Evolutionary conservation across 768 basidiomycete species (phyloP).

Genomic region (Hemileccinum rubropunctum): DNA sequence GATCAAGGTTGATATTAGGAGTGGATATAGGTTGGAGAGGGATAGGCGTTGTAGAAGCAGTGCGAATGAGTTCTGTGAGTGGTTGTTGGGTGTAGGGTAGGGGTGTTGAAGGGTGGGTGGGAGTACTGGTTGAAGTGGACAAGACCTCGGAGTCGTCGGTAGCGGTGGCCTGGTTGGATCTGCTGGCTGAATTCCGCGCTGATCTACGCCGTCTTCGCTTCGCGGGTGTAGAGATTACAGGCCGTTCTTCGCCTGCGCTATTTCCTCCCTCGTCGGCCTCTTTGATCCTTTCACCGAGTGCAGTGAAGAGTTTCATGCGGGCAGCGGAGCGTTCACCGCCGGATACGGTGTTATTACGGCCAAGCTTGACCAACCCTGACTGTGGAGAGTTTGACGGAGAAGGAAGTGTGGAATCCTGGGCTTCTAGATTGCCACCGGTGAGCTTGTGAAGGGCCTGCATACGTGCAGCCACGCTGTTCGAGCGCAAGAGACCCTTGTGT

Average conservation of each 20-base stretch:
- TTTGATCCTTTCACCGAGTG: conserved; percentile 55
- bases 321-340: conserved; percentile 78
- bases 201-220: conserved; percentile 61
- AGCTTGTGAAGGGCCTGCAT: conserved; percentile 82
- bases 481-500: conserved; percentile 77
- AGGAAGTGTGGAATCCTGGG: conserved; percentile 52
- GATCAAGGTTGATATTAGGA: conserved; percentile 29
- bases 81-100: conserved; percentile 40
- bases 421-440: conserved; percentile 65
- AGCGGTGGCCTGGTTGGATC: conserved; percentile 38
- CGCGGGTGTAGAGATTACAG: conserved; percentile 39
- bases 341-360: conserved; percentile 78
- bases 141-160: conserved; percentile 46
- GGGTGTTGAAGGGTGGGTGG: conserved; percentile 51
- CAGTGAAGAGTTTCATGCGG: conserved; percentile 62
- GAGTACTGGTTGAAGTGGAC: conserved; percentile 54
- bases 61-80: conserved; percentile 24
- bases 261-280: conserved; percentile 63
- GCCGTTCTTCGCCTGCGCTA: conserved; percentile 57
- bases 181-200: conserved; percentile 34
- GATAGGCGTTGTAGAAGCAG: conserved; percentile 29
- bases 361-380: conserved; percentile 45
- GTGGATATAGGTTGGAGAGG: conserved; percentile 26
- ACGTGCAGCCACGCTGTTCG: conserved; percentile 84
- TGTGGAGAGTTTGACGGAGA: conserved; percentile 50